Evolutionary conservation across 345 rosid species (phyloP), one percentile per base, ranked within the genome.

Genomic region (Populus alba): DNA sequence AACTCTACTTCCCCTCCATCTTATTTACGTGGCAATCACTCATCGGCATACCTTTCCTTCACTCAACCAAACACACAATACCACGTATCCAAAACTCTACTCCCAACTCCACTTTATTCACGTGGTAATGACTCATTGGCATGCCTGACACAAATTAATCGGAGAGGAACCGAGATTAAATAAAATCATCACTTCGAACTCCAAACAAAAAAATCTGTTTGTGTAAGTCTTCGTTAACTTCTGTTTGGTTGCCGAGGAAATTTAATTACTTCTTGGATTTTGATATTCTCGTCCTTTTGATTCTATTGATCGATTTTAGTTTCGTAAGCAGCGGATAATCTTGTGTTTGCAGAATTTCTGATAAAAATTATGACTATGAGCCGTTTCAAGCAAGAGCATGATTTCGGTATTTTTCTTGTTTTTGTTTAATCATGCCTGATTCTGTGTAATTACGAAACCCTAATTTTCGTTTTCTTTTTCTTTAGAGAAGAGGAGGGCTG

Each of bases 401-500:
- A 89, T 22, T 85, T 86, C 53, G 92, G 97, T 92, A 78, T 74
- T 8, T 73, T 63, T 33, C 33, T 33, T 74, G 2, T 70, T 6
- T 49, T 67, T 33, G 10, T 37, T 78, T 12, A 18, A 43, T 1
- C 63, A n/a, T 55, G 53, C 43, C 59, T 78, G 10, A 18, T 71
- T 69, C 49, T 38, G 23, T 23, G 15, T 3, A 49, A 7, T 35
- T 23, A 17, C 2, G 62, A 22, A 27, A 11, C 51, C 78, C 66
- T 68, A 68, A 38, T 33, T 20, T 41, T 37, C 31, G 57, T 75
- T 12, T 51, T 75, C 49, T 0, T n/a, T 53, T 57, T 13, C 31
- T 83, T 66, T 87, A 92, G 97, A 87, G 66, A 90, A 90, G 85
- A 88, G 97, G 61, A 87, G 84, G 13, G 90, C 92, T 35, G 97